Base-by-base conservation (phyloP, 2,329 filamentous ascomycete species). In the Pseudogymnoascus sp. region DNA sequence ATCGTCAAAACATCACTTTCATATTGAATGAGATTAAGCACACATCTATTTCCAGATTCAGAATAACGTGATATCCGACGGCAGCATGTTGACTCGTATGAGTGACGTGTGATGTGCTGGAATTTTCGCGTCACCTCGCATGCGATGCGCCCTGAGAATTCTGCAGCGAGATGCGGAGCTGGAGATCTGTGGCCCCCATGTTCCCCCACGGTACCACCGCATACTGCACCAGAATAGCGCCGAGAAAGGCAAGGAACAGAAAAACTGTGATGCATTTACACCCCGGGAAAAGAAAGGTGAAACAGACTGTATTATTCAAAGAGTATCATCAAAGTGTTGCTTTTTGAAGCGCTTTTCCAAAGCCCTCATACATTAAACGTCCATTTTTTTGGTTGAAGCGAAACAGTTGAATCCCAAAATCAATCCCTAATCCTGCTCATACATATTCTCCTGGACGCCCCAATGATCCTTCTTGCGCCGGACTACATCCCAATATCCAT, bases 91-190 rank as follows among this genome's bases (percentile, higher is more conserved):
- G 45, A 33, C 45, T 52, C 45, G 45, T 33, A 52, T 30, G 45
- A 30, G 26, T 18, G 26, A 52, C 33, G 45, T 52, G 45, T 52
- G 26, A 30, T 52, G 45, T 52, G 45, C 26, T 52, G 45, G 45
- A 52, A 52, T 52, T 52, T 52, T 52, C 45, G 26, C 45, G 45
- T 52, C 45, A 33, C 45, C 45, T 52, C 45, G 45, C 45, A 52
- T 52, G 45, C 45, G 26, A 52, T 52, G 45, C 45, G 45, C 45
- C 45, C n/a, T 52, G 45, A 52, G 45, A 52, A 52, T 52, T 52
- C 45, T 52, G 45, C 45, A 52, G 26, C 45, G 45, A 52, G 5
- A 52, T 52, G 45, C 45, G 45, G 45, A 52, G 45, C 15, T 19
- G 45, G 45, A 52, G 45, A 52, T 52, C 26, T 52, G 3, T 52